Conservation (phyloP, 2,329 filamentous ascomycete genomes). For the Aspergillus costaricaensis region DNA sequence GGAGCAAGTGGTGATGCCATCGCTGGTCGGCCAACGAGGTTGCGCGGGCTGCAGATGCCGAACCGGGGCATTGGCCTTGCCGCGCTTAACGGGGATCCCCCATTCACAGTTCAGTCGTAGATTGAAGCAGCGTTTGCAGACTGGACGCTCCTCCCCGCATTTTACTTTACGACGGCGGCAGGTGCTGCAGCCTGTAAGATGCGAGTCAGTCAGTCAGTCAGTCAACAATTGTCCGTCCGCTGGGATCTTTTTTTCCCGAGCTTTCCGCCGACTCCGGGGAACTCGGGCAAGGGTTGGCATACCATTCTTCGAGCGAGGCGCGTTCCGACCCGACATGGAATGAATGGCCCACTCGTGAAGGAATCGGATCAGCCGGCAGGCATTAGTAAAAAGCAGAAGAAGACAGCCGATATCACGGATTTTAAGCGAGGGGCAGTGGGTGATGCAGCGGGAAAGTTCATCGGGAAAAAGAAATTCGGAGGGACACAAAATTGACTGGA, state of each 20-base stretch:
- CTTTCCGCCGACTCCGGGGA: conserved; percentile 11
- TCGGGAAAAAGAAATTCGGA: not conserved
- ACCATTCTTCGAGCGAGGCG: conserved; percentile 45
- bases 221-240: conserved; percentile 5
- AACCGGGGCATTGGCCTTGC: conserved; percentile 22
- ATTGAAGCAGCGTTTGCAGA: conserved; percentile 36
- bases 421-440: not conserved
- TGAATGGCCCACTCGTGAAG: conserved; percentile 13
- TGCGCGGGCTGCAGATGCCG: conserved; percentile 32
- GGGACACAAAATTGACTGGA: too few relatives aligned
- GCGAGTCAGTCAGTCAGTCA: conserved; percentile 4
- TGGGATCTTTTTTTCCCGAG: not conserved
- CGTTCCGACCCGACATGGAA: conserved; percentile 40
- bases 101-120: conserved; percentile 38
- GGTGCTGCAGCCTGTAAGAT: conserved; percentile 38
- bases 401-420: not conserved
- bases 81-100: conserved; percentile 34
- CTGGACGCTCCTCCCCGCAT: conserved; percentile 38
- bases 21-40: conserved; percentile 16
- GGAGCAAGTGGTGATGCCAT: not conserved
- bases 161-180: conserved; percentile 42
- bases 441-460: not conserved
- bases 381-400: conserved; percentile 10
- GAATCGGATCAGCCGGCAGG: conserved; percentile 10
- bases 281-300: conserved; percentile 4